phyloP scores from a whole-genome alignment of 257 asterid species.

The Salvia rosmarinus region DNA sequence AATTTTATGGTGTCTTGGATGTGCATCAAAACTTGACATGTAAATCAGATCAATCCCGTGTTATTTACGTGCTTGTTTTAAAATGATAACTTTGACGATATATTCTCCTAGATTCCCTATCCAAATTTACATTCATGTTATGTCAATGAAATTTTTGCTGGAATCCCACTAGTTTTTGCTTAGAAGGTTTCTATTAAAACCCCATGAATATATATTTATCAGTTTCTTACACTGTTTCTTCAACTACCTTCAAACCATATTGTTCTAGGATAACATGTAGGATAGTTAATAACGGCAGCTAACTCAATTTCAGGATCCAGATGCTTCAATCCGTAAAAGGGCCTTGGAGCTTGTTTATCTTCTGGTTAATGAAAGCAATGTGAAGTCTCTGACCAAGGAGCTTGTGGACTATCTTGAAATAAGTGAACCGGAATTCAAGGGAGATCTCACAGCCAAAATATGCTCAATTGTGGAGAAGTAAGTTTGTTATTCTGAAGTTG shows the following conservation, averaged over 20 bases:
- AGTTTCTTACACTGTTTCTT: slow-evolving; percentile 23
- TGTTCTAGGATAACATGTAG: slow-evolving; percentile 20
- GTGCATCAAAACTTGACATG: not conserved
- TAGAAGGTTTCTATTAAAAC: slow-evolving; percentile 7
- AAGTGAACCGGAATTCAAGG: slow-evolving; percentile 90
- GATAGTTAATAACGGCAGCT: slow-evolving; percentile 30
- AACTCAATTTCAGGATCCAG: slow-evolving; percentile 76
- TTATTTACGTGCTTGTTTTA: slow-evolving; percentile 18
- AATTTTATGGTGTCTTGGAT: not conserved
- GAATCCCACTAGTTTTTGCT: slow-evolving; percentile 16
- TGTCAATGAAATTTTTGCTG: slow-evolving; percentile 16
- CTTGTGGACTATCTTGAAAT: slow-evolving; percentile 86
- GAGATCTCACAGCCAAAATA: slow-evolving; percentile 88
- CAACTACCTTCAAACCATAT: slow-evolving; percentile 15
- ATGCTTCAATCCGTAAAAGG: slow-evolving; percentile 97
- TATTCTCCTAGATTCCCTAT: not conserved
- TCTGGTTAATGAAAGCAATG: slow-evolving; percentile 87
- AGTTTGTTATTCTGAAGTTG: slow-evolving; percentile 42
- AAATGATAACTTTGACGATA: not conserved
- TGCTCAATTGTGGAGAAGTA: slow-evolving; percentile 97
- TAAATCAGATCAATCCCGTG: slow-evolving; percentile 19
- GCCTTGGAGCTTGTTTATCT: slow-evolving; percentile 96
- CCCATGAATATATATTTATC: slow-evolving; percentile 9
- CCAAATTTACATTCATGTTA: slow-evolving; percentile 20
- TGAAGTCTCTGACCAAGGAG: slow-evolving; percentile 83